Evolutionary conservation across 1,139 yeast species (phyloP), one percentile per base, ranked within the genome.

Genomic region (Hansenula lynferdii): DNA sequence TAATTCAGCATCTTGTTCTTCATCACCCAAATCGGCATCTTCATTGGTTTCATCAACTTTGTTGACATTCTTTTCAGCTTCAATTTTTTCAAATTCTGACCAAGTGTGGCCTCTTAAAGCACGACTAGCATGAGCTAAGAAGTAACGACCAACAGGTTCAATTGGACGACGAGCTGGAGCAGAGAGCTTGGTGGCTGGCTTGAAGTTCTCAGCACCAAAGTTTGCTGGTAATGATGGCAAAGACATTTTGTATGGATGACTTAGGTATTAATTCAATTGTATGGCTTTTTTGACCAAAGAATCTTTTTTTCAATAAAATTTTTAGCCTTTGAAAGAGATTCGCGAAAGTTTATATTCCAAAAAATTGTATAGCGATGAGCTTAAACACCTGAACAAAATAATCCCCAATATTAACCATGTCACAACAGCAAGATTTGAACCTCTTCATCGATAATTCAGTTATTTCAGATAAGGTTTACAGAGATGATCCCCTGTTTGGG

Each of bases 141-240:
- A 92, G 61, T 77, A 85, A 50, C 94, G 94, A 40, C 99, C 99
- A 51, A 90, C 97, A 28, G 98, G 97, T 69, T 92, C 98, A 50
- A 90, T 73, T 46, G 92, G 83, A 63, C 96, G 90, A 60, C 86
- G 85, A 39, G 75, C 75, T 40, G 95, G 80, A 23, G 81, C 73
- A 35, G 87, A 60, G 60, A 75, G 76, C 44, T 71, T 68, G 46
- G 75, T 65, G 34, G 60, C 65, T 37, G 75, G 69, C 54, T 71
- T 73, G 60, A 79, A 75, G 35, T 70, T 62, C 35, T 74, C 80
- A 33, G 72, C 65, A 31, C 57, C 57, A 35, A 70, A 69, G 42
- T 65, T 60, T 42, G 62, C 52, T 38, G 65, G 60, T 35, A 65
- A 45, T 21, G 62, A 50, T 40, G 70, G 69, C 39, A 65, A 51